Base-by-base conservation (phyloP, 192 early-diverging fungal species). In the Dimargaris verticillata region DNA sequence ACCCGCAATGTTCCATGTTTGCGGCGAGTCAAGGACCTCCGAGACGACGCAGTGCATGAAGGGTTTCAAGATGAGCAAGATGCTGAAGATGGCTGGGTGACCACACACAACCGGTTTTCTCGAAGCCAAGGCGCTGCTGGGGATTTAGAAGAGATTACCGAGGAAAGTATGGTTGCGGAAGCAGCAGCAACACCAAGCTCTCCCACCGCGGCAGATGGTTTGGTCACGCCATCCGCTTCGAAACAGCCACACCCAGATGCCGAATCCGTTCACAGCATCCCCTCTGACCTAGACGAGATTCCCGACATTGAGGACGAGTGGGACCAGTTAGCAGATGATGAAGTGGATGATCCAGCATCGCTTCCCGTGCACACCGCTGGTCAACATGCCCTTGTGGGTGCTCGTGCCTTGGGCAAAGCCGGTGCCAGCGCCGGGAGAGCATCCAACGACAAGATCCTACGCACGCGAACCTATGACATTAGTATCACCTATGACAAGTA, bases 401-500 rank as follows among this genome's bases (percentile, higher is more conserved):
- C n/a, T n/a, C n/a, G n/a, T n/a, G 57, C 51, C 18, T n/a, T 48
- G 14, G 45, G 42, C 49, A 53, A 24, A 4, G 43, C 50, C 26
- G 49, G 46, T 2, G 47, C 61, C 5, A 65, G 15, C 29, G 41
- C 58, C 1, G 61, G 28, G 24, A 60, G 22, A 1, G 64, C 53
- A n/a, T 42, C 45, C 61, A 82, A 83, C 64, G 84, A 87, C 76
- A 91, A 91, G 68, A 88, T 91, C 66, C 72, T 91, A 62, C 83
- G 79, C 55, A 88, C 88, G 14, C 80, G 96, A 63, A 99, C 96
- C 15, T 99, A 99, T 65, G 95, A 99, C 74, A 81, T 99, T 33
- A 90, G 89, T 68, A 99, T 99, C 62, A 94, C 93, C n/a, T 99
- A 99, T 72, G 96, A 99, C 82, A 99, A 99, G 71, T 96, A 96